Evolutionary conservation across 1,139 yeast species (phyloP), one percentile per base, ranked within the genome.

Genomic region (Yamadazyma dushanensis): DNA sequence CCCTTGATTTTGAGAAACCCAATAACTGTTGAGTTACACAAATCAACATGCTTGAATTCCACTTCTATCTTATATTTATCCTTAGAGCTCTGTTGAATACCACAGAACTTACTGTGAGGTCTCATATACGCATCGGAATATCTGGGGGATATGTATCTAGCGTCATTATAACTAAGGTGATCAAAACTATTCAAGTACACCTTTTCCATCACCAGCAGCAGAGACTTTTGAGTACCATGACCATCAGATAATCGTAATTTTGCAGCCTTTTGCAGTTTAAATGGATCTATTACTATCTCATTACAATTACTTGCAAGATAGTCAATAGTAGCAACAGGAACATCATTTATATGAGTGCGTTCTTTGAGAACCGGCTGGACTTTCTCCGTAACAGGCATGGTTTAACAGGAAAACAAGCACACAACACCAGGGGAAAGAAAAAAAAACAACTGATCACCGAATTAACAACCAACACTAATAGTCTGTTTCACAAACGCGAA

Each of bases 1-100:
- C 95, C 95, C 40, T 80, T 74, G 39, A 90, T 90, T 41, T 83
- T 82, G 34, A 90, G 66, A 48, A 82, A 84, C 5, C 97, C 97
- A 22, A 89, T 78, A 15, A 89, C 58, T 31, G 74, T 70, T 1
- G 85, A 78, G 41, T 72, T 70, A 19, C 60, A 61, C 49, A 85
- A 62, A 56, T 86, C 90, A 16, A 85, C 85, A 22, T 76, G 75
- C 55, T 83, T 78, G 46, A 86, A 65, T 46, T 78, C 85, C n/a
- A 86, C 89, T 32, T 73, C 65, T 15, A 86, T 88, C 44, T 79
- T 83, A 56, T 83, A 83, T 10, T 77, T 73, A 3, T 78, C 70
- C 43, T 75, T 64, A 1, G 85, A 88, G n/a, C 87, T 78, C 50
- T 78, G 84, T 54, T 86, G 95, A 16, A 80, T 76, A 2, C 95